phyloP scores from a whole-genome alignment of 2,329 filamentous ascomycete genomes.

The Colletotrichum sp. region DNA sequence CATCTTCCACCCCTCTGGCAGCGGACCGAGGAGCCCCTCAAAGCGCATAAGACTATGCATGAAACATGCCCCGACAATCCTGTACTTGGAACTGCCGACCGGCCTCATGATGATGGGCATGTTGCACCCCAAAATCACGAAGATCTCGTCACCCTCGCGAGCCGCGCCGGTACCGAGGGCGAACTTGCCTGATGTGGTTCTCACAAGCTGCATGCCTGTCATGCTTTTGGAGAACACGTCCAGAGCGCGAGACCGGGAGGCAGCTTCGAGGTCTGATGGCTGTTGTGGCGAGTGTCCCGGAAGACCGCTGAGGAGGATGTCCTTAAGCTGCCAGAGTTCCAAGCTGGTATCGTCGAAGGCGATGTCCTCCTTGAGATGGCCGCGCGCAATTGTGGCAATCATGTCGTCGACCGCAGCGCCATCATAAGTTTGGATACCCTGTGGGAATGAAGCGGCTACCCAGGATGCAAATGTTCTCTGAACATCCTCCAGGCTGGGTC shows the following conservation, averaged over 20 bases:
- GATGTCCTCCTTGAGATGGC: not conserved
- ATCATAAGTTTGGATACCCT: fast-evolving
- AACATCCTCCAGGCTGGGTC: not conserved
- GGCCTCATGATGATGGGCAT: not conserved
- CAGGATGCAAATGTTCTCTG: not conserved
- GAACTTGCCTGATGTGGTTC: not conserved
- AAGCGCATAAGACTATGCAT: not conserved
- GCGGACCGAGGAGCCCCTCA: not conserved
- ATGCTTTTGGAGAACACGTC: not conserved
- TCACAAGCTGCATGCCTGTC: not conserved
- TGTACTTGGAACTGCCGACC: not conserved
- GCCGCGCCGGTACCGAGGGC: not conserved
- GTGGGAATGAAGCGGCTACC: not conserved
- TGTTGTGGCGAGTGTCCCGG: not conserved
- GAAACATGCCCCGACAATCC: not conserved
- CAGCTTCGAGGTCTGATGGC: not conserved
- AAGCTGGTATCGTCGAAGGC: not conserved
- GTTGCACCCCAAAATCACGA: not conserved
- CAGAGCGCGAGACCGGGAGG: not conserved
- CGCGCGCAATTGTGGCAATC: not conserved
- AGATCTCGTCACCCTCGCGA: not conserved
- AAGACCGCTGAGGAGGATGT: not conserved
- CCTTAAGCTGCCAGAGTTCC: not conserved
- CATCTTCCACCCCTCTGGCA: not conserved
- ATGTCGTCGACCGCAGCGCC: not conserved